phyloP scores from a whole-genome alignment of 345 rosid species.

The Dipteronia sinensis region DNA sequence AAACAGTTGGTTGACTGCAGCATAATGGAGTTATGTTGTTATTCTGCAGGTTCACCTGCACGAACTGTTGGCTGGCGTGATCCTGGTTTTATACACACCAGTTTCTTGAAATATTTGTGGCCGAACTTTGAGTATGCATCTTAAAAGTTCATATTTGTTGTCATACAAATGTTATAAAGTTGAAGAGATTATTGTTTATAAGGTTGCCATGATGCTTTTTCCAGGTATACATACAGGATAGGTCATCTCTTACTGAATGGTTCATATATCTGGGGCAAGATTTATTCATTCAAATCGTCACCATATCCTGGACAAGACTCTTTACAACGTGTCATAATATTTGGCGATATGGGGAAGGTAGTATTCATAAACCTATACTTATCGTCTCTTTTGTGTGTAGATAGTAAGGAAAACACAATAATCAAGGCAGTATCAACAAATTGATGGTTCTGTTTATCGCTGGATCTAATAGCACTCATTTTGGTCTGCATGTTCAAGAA shows the following conservation, averaged over 20 bases:
- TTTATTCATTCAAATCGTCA: conserved; percentile 62
- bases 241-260: conserved; percentile 61
- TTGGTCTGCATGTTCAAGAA: background rate
- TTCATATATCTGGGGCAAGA: conserved; percentile 59
- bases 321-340: conserved; percentile 71
- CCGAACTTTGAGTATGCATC: conserved; percentile 59
- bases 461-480: background rate
- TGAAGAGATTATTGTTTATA: background rate
- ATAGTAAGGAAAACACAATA: background rate
- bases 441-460: background rate
- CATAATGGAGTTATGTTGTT: conserved; percentile 6
- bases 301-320: conserved; percentile 97
- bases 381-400: background rate
- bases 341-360: conserved; percentile 97
- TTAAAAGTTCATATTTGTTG: background rate
- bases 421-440: background rate
- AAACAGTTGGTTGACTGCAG: background rate
- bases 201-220: conserved; percentile 14
- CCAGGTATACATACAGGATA: conserved; percentile 65
- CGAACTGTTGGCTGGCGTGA: conserved; percentile 90
- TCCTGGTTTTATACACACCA: conserved; percentile 81
- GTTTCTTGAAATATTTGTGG: conserved; percentile 79
- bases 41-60: conserved; percentile 67
- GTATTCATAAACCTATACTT: conserved; percentile 6
- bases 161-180: background rate